Percentiles rank a stretch among this genome's conserved stretches.
These are phyloP conservation scores for Rhizopogon sp. DNA, from an alignment of 768 basidiomycete genomes.

Conservation along the genomic window DNA sequence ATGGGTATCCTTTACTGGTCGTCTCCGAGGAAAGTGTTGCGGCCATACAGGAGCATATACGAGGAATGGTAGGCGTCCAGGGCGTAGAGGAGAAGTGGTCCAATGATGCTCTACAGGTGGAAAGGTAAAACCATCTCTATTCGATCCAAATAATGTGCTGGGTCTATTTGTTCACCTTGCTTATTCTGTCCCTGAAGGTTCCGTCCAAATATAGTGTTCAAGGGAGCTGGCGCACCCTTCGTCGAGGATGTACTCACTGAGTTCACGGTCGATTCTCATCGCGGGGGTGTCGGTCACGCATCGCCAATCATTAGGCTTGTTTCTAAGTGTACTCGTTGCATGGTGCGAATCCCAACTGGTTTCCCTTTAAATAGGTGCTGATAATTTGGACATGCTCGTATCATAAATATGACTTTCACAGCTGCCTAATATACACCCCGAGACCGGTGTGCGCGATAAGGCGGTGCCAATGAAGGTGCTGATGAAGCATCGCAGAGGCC, in stretches of 20 bases:
- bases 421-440: conserved; percentile 70
- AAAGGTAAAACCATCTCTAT: conserved; percentile 41
- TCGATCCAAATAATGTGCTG: neutral
- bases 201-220: conserved; percentile 70
- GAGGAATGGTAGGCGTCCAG: conserved; percentile 41
- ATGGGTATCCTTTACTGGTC: conserved; percentile 66
- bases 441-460: conserved; percentile 58
- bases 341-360: conserved; percentile 42
- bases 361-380: conserved; percentile 2
- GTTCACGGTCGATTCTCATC: conserved; percentile 43
- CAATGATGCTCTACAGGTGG: conserved; percentile 44
- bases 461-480: conserved; percentile 74
- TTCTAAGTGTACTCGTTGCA: conserved; percentile 64
- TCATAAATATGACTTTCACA: conserved; percentile 22
- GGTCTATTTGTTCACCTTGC: conserved; percentile 2
- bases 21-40: conserved; percentile 62
- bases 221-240: conserved; percentile 60
- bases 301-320: conserved; percentile 47
- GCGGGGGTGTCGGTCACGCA: conserved; percentile 12
- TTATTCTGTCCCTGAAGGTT: conserved; percentile 41
- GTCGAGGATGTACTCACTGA: conserved; percentile 68
- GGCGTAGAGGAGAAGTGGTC: conserved; percentile 51
- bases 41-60: conserved; percentile 44
- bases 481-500: conserved; percentile 64
- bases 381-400: neutral